These are phyloP conservation scores for Ascomycota sp. DNA, from an alignment of 2,329 filamentous ascomycete species.

Conservation along the genomic window DNA sequence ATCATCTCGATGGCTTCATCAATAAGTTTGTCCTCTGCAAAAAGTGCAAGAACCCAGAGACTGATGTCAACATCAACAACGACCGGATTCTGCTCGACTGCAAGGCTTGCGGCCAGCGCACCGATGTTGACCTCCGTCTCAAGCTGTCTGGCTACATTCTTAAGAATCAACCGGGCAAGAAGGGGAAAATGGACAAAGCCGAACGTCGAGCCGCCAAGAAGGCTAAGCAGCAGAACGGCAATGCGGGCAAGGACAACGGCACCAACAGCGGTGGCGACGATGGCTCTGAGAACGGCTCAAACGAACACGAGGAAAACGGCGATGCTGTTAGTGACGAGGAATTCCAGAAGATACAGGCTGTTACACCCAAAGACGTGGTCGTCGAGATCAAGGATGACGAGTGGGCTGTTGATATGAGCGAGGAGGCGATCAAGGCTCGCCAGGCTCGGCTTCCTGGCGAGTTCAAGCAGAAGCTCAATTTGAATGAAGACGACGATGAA, in stretches of 20 bases:
- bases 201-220: constrained; percentile 76
- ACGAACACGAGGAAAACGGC: constrained; percentile 27
- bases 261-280: constrained; percentile 37
- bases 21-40: constrained; percentile 97
- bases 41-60: constrained; percentile 99
- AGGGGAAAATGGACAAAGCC: constrained; percentile 95
- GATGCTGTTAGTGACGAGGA: constrained; percentile 78
- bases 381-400: constrained; percentile 59
- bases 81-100: constrained; percentile 82
- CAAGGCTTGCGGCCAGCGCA: constrained; percentile 92
- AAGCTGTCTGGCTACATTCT: constrained; percentile 95
- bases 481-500: constrained; percentile 61
- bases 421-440: constrained; percentile 83
- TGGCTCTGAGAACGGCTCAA: constrained; percentile 25
- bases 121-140: constrained; percentile 73
- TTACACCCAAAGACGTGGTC: constrained; percentile 24
- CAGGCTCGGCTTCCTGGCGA: constrained; percentile 83
- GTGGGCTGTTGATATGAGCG: constrained; percentile 93
- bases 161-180: constrained; percentile 66
- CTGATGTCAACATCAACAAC: constrained; percentile 85
- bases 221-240: constrained; percentile 59
- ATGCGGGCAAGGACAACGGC: constrained; percentile 31
- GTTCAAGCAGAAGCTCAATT: constrained; percentile 74
- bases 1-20: constrained; percentile 96
- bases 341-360: constrained; percentile 57